Conservation (phyloP, 2,329 filamentous ascomycete genomes). For the Diaporthe capsici region DNA sequence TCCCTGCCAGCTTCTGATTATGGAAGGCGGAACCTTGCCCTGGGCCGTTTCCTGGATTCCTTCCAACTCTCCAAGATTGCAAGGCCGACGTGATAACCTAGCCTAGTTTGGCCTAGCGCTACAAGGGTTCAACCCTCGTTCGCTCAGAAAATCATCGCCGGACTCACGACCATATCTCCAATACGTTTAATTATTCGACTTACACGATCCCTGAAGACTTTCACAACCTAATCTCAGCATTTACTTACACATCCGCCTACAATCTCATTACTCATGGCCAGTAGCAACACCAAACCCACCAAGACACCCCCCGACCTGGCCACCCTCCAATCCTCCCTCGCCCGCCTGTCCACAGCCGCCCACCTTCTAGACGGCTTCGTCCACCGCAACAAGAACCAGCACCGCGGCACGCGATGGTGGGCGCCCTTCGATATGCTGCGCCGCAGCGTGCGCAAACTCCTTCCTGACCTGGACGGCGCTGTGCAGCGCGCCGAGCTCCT, state of each 20-base stretch:
- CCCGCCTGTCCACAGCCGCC: constrained; percentile 56
- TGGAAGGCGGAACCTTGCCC: constrained; percentile 18
- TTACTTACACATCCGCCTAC: too few species aligned
- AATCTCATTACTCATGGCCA: constrained; percentile 3
- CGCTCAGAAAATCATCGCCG: not conserved
- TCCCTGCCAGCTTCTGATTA: not conserved
- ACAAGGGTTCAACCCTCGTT: not conserved
- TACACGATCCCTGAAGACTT: not conserved
- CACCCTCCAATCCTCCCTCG: constrained; percentile 42
- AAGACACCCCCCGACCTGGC: not conserved
- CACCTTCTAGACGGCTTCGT: constrained; percentile 79
- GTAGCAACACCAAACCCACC: not conserved
- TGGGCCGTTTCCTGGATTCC: not conserved
- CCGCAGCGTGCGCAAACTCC: constrained; percentile 72
- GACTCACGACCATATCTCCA: not conserved
- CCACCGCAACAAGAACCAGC: constrained; percentile 93
- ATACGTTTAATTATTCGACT: constrained; percentile 1
- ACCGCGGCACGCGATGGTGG: constrained; percentile 87
- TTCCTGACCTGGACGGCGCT: constrained; percentile 52
- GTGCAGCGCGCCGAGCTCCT: constrained; percentile 38
- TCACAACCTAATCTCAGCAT: not conserved
- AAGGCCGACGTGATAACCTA: not conserved
- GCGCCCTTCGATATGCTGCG: constrained; percentile 78
- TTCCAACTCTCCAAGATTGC: not conserved
- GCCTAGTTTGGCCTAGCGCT: not conserved